Evolutionary conservation across 192 early-diverging fungal species (phyloP).

Genomic region (Linnemannia exigua): DNA sequence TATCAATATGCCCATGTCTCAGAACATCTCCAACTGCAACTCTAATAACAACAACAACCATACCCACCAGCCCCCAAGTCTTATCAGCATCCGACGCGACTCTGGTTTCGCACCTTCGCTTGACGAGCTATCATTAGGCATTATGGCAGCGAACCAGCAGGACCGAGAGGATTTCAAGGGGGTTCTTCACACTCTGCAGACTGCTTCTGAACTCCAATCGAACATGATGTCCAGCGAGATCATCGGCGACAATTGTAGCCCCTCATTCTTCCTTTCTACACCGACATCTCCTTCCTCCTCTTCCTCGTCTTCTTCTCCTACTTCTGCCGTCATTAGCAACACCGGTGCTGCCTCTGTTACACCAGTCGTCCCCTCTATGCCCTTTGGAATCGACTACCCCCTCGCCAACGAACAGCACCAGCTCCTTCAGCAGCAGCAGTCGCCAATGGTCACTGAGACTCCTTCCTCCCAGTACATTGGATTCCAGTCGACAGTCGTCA

Average conservation of each 20-base stretch:
- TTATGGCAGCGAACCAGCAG: conserved; percentile 23
- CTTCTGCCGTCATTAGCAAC: neutral
- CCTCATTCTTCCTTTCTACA: conserved; percentile 24
- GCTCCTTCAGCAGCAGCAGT: conserved; percentile 12
- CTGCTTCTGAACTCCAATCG: neutral
- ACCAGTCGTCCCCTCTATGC: conserved; percentile 30
- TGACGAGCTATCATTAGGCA: conserved; percentile 30
- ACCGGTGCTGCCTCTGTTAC: conserved; percentile 3
- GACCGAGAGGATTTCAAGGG: conserved; percentile 5
- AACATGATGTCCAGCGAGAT: neutral
- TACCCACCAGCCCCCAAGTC: neutral
- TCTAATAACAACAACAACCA: neutral
- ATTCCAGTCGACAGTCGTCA: conserved; percentile 1
- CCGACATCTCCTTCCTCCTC: neutral
- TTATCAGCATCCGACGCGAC: conserved; percentile 33
- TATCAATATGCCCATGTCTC: neutral
- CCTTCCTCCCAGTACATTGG: neutral
- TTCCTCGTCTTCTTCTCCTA: neutral
- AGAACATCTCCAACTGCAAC: no score
- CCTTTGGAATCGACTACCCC: conserved; percentile 24
- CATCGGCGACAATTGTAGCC: conserved; percentile 3
- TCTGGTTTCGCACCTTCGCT: conserved; percentile 36
- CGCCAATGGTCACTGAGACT: conserved; percentile 1
- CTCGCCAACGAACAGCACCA: conserved; percentile 14
- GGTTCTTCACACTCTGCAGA: neutral